Percentiles rank a stretch among this genome's conserved stretches.
These are phyloP conservation scores for Penicillium waksmanii DNA, from an alignment of 495 filamentous ascomycete species.

Conservation along the genomic window DNA sequence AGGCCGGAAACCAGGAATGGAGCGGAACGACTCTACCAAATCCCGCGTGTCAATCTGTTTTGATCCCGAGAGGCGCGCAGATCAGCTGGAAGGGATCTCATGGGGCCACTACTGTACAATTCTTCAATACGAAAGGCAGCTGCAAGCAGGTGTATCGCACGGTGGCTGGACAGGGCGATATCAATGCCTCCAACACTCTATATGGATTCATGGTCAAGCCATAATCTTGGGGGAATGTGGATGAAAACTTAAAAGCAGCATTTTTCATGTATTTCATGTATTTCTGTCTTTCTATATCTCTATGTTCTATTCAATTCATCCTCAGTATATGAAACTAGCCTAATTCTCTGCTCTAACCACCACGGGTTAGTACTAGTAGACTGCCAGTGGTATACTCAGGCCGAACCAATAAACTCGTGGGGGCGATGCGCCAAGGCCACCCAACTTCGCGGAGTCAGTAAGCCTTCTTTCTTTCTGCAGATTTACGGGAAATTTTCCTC, in stretches of 20 bases:
- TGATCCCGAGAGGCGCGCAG: constrained; percentile 17
- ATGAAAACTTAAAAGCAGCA: neutral
- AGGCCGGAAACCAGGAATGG: constrained; percentile 5
- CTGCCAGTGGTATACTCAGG: neutral
- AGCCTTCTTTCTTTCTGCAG: constrained; percentile 2
- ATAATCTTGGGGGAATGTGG: neutral
- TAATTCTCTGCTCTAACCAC: no score
- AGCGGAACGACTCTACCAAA: constrained; percentile 4
- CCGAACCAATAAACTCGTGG: constrained; percentile 1
- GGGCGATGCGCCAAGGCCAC: neutral
- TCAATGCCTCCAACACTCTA: constrained; percentile 24
- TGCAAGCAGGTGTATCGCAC: constrained; percentile 23
- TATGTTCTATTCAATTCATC: no score
- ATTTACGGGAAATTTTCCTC: neutral
- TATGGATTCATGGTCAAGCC: constrained; percentile 24
- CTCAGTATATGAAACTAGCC: no score
- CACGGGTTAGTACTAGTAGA: no score
- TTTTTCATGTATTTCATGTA: no score
- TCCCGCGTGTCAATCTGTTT: constrained; percentile 6
- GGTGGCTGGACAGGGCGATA: constrained; percentile 21
- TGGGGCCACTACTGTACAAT: constrained; percentile 17
- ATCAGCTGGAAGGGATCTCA: constrained; percentile 22
- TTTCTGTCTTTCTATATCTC: no score
- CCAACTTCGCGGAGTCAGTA: neutral
- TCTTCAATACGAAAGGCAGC: constrained; percentile 15